These are phyloP conservation scores for Yarrowia phangngaensis DNA, from an alignment of 805 yeast species.

Conservation along the genomic window DNA sequence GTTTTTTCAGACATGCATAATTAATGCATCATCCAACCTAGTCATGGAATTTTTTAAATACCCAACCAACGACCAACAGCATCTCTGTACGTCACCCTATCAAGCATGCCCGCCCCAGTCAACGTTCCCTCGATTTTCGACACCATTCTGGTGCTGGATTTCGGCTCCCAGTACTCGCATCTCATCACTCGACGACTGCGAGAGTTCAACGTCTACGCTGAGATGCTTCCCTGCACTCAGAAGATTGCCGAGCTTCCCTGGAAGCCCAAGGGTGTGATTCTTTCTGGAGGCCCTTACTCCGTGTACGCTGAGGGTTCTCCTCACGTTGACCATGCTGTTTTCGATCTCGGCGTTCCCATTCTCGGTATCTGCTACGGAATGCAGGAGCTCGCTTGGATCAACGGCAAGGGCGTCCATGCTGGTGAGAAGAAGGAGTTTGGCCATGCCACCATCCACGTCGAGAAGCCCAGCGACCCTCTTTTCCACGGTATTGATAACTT, in stretches of 20 bases:
- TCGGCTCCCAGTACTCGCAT: slow-evolving; percentile 98
- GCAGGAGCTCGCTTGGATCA: slow-evolving; percentile 98
- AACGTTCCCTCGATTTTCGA: slow-evolving; percentile 86
- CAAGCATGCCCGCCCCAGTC: slow-evolving; percentile 34
- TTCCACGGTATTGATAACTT: slow-evolving; percentile 90
- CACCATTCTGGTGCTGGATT: slow-evolving; percentile 94
- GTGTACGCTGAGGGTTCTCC: slow-evolving; percentile 95
- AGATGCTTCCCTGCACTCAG: slow-evolving; percentile 99
- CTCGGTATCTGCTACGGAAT: slow-evolving; percentile 98
- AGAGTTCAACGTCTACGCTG: slow-evolving; percentile 97
- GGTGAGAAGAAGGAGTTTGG: slow-evolving; percentile 98
- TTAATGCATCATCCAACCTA: too few relatives aligned
- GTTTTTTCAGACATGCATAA: not conserved
- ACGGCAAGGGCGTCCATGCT: slow-evolving; percentile 82
- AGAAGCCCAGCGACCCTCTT: slow-evolving; percentile 61
- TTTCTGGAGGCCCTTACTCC: slow-evolving; percentile 97
- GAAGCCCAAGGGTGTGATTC: slow-evolving; percentile 94
- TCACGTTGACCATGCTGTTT: slow-evolving; percentile 92
- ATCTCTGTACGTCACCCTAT: too few relatives aligned
- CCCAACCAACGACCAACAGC: slow-evolving; percentile 10
- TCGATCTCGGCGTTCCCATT: slow-evolving; percentile 87
- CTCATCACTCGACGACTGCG: slow-evolving; percentile 94
- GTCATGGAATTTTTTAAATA: too few relatives aligned
- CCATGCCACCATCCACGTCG: slow-evolving; percentile 81
- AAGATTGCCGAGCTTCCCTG: slow-evolving; percentile 86